Base-by-base conservation (phyloP, 2,329 filamentous ascomycete species). In the Cladosporium sphaerospermum region DNA sequence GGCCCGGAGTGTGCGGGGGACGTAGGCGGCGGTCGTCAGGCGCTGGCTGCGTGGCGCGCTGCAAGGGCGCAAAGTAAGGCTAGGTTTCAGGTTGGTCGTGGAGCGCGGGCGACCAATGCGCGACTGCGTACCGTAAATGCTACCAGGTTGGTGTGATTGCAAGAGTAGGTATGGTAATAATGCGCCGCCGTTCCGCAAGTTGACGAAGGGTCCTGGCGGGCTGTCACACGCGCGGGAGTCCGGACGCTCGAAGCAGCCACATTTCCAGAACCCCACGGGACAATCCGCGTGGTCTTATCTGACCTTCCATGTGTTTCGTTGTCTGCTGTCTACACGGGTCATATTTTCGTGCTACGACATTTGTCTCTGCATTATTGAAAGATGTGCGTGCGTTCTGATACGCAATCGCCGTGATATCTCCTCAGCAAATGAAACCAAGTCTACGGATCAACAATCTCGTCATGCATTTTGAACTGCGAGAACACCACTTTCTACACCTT, bases 221-320 rank as follows among this genome's bases (percentile, higher is more conserved):
- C 47, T 50, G 37, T 33, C 46, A 19, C 16, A 18, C 33, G 46
- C 39, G 6, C 47, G 37, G 47, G 47, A 50, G 47, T 50, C 45
- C 16, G 34, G 23, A 46, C 33, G 14, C 19, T 40, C 23, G 45
- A 36, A 34, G 16, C 16, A 40, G 45, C 51, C 37, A 40, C 43
- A 36, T 42, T 43, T 53, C 36, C 39, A 28, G 23, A 28, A 28
- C 23, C 23, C 23, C 23, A 28, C 23, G 23, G 23, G 23, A 28
- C 23, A 28, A 14, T 19, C 18, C 4, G 14, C 23, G 11, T n/a
- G 10, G 18, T 19, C 19, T 23, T 13, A 19, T 37, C 47, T 36
- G n/a, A 44, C 4, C 36, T 45, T 19, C 41, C 19, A 37, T 28
- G 23, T 28, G 23, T 28, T 28, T 28, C 23, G 5, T 28, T 28